Evolutionary conservation across 2,329 filamentous ascomycete genomes (phyloP), one percentile per base, ranked within the genome.

Genomic region (Dothideomycetes sp.): DNA sequence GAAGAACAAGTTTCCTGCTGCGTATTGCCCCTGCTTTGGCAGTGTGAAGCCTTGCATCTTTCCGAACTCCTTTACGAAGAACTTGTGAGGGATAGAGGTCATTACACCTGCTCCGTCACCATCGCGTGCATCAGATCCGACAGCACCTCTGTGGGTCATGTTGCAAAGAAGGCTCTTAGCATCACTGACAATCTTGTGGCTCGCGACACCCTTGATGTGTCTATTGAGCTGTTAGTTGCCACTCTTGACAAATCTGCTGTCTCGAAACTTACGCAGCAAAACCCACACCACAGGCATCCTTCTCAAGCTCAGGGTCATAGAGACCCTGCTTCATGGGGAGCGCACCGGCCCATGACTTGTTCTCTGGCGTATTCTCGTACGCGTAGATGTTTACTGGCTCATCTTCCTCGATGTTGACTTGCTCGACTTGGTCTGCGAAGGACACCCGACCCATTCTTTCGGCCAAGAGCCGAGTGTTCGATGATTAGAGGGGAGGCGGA

Each of bases 141-240:
- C 89, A 48, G 91, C 91, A 72, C 91, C 91, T 62, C 91, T 83
- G 72, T 98, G 91, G 73, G 91, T 96, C 91, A 98, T 98, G 75
- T 98, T 96, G 75, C 91, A 98, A 48, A 98, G 79, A 46, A 98
- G 73, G 65, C 88, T 94, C 50, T 85, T 83, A 51, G 88, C 89
- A 94, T 96, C 89, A 66, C 84, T 94, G 48, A 96, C 83, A 58
- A 96, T 96, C 62, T 96, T 98, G 75, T 96, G 91, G 71, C 88
- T 96, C 47, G 88, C 65, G 64, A 84, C 83, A 70, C 91, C 91
- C 73, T 96, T 96, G 66, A 96, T 96, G 64, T 96, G 84, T 70
- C 86, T 93, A 52, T 42, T 34, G 33, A 24, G 5, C 4, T 44
- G 50, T 62, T 44, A 62, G 53, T n/a, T n/a, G n/a, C n/a, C n/a